Evolutionary conservation across 2,329 filamentous ascomycete species (phyloP).

Genomic region (Colletotrichum lini): DNA sequence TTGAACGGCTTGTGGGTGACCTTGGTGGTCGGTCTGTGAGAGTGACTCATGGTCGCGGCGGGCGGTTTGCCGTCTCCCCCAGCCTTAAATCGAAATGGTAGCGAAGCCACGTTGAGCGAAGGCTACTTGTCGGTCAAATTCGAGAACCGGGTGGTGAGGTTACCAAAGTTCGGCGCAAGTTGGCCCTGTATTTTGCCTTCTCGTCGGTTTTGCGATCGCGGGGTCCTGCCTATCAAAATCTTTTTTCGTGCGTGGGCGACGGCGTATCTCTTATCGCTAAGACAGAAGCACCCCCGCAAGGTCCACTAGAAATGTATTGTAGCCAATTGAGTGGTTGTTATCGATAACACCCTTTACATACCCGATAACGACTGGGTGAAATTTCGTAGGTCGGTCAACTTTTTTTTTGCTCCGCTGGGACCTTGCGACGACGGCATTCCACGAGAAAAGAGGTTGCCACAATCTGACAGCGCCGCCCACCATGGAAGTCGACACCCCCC

Average conservation of each 20-base stretch:
- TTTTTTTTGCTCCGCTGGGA: conserved; percentile 29
- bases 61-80: conserved; percentile 83
- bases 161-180: conserved; percentile 12
- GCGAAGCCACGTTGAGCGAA: conserved; percentile 71
- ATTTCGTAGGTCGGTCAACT: conserved; percentile 28
- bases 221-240: conserved; percentile 22
- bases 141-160: background rate
- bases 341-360: conserved; percentile 13
- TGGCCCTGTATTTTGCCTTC: conserved; percentile 20
- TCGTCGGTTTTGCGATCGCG: conserved; percentile 24
- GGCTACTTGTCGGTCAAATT: conserved; percentile 29
- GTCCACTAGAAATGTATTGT: background rate
- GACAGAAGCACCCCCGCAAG: conserved; percentile 51
- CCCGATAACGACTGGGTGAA: conserved; percentile 33
- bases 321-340: background rate
- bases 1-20: conserved; percentile 91
- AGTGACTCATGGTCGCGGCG: conserved; percentile 77
- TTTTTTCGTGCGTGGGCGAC: conserved; percentile 28
- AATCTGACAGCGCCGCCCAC: conserved; percentile 32
- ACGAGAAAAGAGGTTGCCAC: conserved; percentile 5
- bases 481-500: conserved; percentile 56
- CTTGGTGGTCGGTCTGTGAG: conserved; percentile 95
- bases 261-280: conserved; percentile 23
- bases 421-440: conserved; percentile 16
- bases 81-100: conserved; percentile 92